Evolutionary conservation across 345 rosid species (phyloP).

Genomic region (Eucalyptus melliodora): DNA sequence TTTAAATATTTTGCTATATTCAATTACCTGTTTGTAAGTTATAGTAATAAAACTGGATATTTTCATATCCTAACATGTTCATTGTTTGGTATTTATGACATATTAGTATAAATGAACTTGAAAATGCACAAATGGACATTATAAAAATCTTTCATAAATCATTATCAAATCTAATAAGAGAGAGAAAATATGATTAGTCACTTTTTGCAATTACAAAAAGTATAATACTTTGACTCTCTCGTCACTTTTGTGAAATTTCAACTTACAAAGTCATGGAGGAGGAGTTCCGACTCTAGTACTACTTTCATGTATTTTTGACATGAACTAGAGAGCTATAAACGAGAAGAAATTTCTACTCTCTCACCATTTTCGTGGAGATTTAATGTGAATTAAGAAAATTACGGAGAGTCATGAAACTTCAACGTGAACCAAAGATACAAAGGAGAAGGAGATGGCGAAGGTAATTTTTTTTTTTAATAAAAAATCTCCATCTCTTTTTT

Average conservation of each 20-base stretch:
- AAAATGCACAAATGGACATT: background rate
- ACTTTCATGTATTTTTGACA: background rate
- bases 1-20: too few relatives aligned
- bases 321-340: background rate
- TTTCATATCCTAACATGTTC: too few relatives aligned
- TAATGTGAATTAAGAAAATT: too few relatives aligned
- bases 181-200: background rate
- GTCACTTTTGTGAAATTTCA: background rate
- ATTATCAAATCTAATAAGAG: background rate
- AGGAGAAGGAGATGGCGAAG: background rate
- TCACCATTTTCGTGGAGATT: rapidly evolving
- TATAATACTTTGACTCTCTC: background rate
- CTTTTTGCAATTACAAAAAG: background rate
- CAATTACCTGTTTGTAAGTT: too few relatives aligned
- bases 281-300: background rate
- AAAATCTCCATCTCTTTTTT: background rate
- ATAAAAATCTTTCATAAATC: background rate
- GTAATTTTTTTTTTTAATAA: background rate
- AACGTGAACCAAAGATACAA: background rate
- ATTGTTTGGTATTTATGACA: too few relatives aligned
- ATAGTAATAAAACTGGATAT: too few relatives aligned
- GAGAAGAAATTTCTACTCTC: too few relatives aligned
- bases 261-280: background rate
- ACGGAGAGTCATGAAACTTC: background rate
- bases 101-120: too few relatives aligned